Conservation (phyloP, 2,329 filamentous ascomycete species). For the Drechslerella dactyloides region DNA sequence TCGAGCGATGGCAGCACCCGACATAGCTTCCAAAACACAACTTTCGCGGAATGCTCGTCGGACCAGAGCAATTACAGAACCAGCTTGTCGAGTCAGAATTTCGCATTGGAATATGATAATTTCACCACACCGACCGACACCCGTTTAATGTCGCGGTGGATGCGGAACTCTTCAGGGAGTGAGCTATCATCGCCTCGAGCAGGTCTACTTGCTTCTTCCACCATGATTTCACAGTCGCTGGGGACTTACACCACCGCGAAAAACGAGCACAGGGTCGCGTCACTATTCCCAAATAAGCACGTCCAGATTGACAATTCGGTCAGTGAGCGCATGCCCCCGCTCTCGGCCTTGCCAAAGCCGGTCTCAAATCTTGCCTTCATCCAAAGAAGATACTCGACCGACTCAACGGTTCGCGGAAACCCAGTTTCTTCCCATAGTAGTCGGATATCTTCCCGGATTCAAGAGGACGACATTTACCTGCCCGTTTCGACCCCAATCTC, state of each 20-base stretch:
- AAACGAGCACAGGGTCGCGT: constrained; percentile 14
- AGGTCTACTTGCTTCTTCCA: constrained; percentile 15
- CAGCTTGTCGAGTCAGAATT: constrained; percentile 32
- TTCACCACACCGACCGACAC: not conserved
- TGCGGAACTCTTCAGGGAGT: constrained; percentile 43
- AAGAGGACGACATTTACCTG: constrained; percentile 22
- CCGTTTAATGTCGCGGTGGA: constrained; percentile 30
- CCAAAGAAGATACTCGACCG: constrained; percentile 38
- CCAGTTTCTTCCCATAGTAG: constrained; percentile 20
- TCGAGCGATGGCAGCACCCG: constrained; percentile 26
- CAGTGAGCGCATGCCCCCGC: not conserved
- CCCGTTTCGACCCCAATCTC: constrained; percentile 13
- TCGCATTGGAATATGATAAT: constrained; percentile 22
- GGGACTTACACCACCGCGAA: not conserved
- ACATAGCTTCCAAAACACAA: constrained; percentile 26
- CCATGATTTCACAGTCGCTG: constrained; percentile 5
- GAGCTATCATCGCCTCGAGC: constrained; percentile 28
- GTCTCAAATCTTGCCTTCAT: not conserved
- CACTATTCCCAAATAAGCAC: constrained; percentile 8
- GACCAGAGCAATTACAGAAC: constrained; percentile 25
- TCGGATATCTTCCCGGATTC: constrained; percentile 22
- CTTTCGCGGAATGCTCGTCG: constrained; percentile 35
- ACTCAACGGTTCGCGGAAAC: constrained; percentile 27
- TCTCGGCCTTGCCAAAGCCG: constrained; percentile 8
- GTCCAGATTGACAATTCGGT: constrained; percentile 1